phyloP scores from a whole-genome alignment of 306 rosid species.

The Amphicarpaea edgeworthii region DNA sequence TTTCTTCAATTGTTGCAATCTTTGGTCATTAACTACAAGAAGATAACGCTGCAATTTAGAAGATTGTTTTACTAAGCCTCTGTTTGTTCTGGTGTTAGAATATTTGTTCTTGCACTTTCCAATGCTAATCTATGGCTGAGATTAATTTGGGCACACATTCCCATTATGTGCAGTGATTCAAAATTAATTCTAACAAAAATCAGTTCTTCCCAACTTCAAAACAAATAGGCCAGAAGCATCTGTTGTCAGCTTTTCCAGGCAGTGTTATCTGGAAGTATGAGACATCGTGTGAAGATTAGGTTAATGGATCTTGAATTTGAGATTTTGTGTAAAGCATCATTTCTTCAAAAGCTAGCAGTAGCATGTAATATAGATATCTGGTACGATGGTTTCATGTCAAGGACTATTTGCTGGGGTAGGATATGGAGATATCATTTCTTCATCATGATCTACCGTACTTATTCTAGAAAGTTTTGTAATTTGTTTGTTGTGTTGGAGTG shows the following conservation, averaged over 20 bases:
- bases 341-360: constrained; percentile 26
- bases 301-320: constrained; percentile 15
- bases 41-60: constrained; percentile 11
- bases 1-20: not conserved
- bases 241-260: constrained; percentile 8
- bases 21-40: not conserved
- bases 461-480: not conserved
- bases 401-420: constrained; percentile 22
- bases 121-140: not conserved
- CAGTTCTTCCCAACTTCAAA: not conserved
- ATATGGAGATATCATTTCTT: constrained; percentile 27
- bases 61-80: not conserved
- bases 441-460: not conserved
- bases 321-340: constrained; percentile 9
- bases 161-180: not conserved
- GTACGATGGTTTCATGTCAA: not conserved
- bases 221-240: not conserved
- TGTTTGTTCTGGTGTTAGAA: not conserved
- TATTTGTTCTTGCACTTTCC: not conserved
- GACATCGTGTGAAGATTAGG: constrained; percentile 24
- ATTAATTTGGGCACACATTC: not conserved
- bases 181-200: not conserved
- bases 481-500: constrained; percentile 5
- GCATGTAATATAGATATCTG: constrained; percentile 7
- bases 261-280: constrained; percentile 1